Conservation (phyloP, 2,329 filamentous ascomycete genomes). For the Stemphylium lycopersici region DNA sequence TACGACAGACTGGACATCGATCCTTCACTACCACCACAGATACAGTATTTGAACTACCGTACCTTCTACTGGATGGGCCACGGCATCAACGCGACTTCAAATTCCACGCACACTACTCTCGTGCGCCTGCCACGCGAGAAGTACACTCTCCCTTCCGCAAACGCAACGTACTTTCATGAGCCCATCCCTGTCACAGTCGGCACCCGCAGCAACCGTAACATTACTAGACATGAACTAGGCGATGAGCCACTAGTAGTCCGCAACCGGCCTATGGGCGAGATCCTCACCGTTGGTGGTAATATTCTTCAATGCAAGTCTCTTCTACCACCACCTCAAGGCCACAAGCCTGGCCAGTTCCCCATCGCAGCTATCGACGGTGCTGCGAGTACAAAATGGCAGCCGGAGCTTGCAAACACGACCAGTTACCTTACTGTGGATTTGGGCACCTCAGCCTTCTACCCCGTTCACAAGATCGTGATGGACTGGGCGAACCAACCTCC, state of each 20-base stretch:
- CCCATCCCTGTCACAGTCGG: slow-evolving; percentile 66
- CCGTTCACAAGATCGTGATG: slow-evolving; percentile 60
- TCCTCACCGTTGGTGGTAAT: slow-evolving; percentile 63
- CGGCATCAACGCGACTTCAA: slow-evolving; percentile 66
- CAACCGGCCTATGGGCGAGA: slow-evolving; percentile 64
- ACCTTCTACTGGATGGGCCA: slow-evolving; percentile 72
- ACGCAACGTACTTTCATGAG: slow-evolving; percentile 58
- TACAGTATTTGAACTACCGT: slow-evolving; percentile 64
- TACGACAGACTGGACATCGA: slow-evolving; percentile 67
- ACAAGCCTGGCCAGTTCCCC: slow-evolving; percentile 70
- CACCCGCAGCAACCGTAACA: slow-evolving; percentile 41
- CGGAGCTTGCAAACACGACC: slow-evolving; percentile 56
- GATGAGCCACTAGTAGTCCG: slow-evolving; percentile 60
- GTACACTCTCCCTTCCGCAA: slow-evolving; percentile 59
- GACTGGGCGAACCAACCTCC: slow-evolving; percentile 67
- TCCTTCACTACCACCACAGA: slow-evolving; percentile 69
- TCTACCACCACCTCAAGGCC: slow-evolving; percentile 50
- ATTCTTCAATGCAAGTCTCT: slow-evolving; percentile 67
- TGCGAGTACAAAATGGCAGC: slow-evolving; percentile 71
- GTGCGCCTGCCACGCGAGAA: slow-evolving; percentile 53
- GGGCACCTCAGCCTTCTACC: slow-evolving; percentile 42
- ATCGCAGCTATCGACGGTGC: slow-evolving; percentile 70
- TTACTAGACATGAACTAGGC: slow-evolving; percentile 53
- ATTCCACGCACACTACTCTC: slow-evolving; percentile 69
- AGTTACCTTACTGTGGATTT: slow-evolving; percentile 65